Conservation (phyloP, 352 stramenopile species). For the Pythium utonaiense region DNA sequence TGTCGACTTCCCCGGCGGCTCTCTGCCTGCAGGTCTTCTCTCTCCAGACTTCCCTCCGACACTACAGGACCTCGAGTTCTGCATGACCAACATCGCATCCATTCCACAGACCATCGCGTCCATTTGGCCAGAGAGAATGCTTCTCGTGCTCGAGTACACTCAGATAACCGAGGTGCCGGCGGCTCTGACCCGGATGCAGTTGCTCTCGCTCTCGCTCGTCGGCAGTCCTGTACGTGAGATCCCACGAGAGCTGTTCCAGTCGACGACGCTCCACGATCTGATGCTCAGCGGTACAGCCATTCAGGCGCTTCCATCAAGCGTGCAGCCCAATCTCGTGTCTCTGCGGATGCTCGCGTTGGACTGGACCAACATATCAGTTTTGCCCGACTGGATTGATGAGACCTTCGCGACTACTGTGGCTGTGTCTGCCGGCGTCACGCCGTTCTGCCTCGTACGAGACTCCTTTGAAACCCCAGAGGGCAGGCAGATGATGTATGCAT, state of each 20-base stretch:
- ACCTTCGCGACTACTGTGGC: neutral
- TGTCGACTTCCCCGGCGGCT: constrained; percentile 18
- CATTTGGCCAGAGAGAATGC: constrained; percentile 1
- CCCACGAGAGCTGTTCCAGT: neutral
- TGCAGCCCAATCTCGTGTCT: neutral
- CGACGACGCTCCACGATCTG: neutral
- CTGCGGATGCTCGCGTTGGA: neutral
- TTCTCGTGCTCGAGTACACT: constrained; percentile 3
- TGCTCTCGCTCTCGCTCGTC: constrained; percentile 2
- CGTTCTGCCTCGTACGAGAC: neutral
- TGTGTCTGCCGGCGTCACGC: neutral
- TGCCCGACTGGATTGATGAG: neutral
- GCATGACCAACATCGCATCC: constrained; percentile 10
- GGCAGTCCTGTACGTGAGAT: neutral
- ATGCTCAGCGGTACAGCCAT: neutral
- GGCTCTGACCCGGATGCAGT: neutral
- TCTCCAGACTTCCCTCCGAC: constrained; percentile 6
- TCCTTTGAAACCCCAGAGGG: neutral
- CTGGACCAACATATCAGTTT: neutral
- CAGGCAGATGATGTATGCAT: neutral
- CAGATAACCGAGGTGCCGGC: neutral
- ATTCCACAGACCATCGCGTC: constrained; percentile 9
- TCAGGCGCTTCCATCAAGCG: neutral
- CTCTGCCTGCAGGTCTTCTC: constrained; percentile 6
- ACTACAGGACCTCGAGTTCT: constrained; percentile 16